Percentiles rank a stretch among this genome's conserved stretches.
Evolutionary conservation across 1,284 basidiomycete genomes (phyloP).

Genomic region (Marasmius fiardii): DNA sequence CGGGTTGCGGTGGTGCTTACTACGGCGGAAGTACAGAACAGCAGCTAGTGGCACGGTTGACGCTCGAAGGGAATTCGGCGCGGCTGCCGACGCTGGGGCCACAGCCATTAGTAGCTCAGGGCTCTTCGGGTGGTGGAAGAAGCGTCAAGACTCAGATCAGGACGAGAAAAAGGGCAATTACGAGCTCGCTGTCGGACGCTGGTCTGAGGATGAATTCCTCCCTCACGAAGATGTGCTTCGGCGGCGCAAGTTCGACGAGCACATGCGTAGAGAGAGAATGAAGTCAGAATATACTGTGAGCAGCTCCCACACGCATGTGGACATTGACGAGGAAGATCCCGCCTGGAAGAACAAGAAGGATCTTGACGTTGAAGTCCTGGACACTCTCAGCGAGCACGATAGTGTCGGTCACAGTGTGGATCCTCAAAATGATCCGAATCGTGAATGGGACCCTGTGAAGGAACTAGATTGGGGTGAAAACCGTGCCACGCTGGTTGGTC

Average conservation of each 20-base stretch:
- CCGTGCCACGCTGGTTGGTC: not conserved
- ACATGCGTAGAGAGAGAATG: conserved; percentile 24
- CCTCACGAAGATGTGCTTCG: conserved; percentile 27
- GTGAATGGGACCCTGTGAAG: conserved; percentile 5
- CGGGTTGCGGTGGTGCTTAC: conserved; percentile 42
- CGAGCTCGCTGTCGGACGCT: conserved; percentile 18
- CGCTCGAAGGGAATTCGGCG: conserved; percentile 1
- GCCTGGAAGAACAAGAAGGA: conserved; percentile 9
- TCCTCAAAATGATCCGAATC: conserved; percentile 5
- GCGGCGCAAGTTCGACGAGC: conserved; percentile 25
- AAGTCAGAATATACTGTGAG: conserved; percentile 32
- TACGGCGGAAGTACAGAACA: conserved; percentile 30
- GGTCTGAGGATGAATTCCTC: conserved; percentile 15
- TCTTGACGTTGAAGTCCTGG: not conserved
- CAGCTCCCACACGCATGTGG: conserved; percentile 29
- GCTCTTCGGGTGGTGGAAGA: conserved; percentile 9
- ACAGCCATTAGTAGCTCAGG: not conserved
- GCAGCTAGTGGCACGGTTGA: conserved; percentile 14
- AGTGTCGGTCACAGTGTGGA: conserved; percentile 1
- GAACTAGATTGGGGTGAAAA: not conserved
- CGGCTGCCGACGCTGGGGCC: conserved; percentile 6
- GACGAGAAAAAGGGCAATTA: conserved; percentile 12
- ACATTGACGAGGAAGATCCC: conserved; percentile 20
- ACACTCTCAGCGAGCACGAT: not conserved
- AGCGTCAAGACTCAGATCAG: not conserved